A percentile compares a stretch with the other conserved stretches of the same genome.
These are phyloP conservation scores for Nicotiana rustica DNA, from an alignment of 305 asterid genomes.

Conservation along the genomic window DNA sequence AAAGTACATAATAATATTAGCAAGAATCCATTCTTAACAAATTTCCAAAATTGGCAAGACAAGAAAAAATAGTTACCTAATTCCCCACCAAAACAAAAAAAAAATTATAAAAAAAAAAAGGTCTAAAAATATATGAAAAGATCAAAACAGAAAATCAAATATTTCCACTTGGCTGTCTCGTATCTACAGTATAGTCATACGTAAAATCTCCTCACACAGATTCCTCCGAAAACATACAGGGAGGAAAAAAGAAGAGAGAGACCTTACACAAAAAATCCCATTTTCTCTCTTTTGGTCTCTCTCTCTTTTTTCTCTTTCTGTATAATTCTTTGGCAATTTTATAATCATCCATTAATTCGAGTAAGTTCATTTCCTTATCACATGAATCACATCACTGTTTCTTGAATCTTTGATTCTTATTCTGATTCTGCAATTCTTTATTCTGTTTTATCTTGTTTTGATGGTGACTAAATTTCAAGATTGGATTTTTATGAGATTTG, in stretches of 20 bases:
- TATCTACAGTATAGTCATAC: conserved; percentile 1
- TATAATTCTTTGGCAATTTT: background rate
- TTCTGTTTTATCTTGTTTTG: background rate
- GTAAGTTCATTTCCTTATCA: background rate
- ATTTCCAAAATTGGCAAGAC: background rate
- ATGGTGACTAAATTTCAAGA: background rate
- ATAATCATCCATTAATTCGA: background rate
- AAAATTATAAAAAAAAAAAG: background rate
- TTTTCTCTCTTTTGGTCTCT: conserved; percentile 12
- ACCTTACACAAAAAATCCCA: background rate
- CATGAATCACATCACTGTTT: background rate
- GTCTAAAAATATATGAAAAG: background rate
- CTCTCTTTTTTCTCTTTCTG: conserved; percentile 21
- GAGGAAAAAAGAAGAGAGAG: conserved; percentile 2
- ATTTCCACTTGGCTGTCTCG: conserved; percentile 21
- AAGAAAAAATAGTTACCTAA: background rate
- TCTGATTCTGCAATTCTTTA: background rate
- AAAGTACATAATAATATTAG: background rate
- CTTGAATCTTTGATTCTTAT: background rate
- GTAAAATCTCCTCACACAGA: conserved; percentile 8
- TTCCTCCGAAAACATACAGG: background rate
- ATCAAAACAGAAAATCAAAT: background rate
- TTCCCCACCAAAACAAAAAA: background rate
- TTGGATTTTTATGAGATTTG: conserved; percentile 20
- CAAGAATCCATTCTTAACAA: background rate